phyloP scores from a whole-genome alignment of 371 early-diverging fungal species.

The Rhizopus sp. region DNA sequence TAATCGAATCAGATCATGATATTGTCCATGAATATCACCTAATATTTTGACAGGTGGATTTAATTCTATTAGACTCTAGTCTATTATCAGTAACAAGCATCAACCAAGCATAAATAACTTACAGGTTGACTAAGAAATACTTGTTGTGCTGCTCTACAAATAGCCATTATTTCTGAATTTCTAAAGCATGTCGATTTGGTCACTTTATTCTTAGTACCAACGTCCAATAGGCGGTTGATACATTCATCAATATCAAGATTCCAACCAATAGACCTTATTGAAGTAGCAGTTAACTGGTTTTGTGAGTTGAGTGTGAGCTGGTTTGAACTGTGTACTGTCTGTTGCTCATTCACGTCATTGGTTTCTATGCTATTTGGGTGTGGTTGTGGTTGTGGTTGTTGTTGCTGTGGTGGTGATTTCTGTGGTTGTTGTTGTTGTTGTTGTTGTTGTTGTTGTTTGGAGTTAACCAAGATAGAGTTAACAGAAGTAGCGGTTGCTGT shows the following conservation, averaged over 20 bases:
- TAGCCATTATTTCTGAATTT: slow-evolving; percentile 87
- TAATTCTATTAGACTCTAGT: slow-evolving; percentile 84
- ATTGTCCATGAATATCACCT: slow-evolving; percentile 97
- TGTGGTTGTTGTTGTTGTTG: slow-evolving; percentile 8
- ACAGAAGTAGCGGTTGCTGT: slow-evolving; percentile 48
- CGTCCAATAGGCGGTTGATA: slow-evolving; percentile 78
- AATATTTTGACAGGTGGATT: slow-evolving; percentile 94
- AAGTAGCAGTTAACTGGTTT: slow-evolving; percentile 50
- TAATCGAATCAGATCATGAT: slow-evolving; percentile 84
- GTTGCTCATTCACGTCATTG: slow-evolving; percentile 2
- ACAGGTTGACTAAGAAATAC: slow-evolving; percentile 91
- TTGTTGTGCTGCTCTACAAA: slow-evolving; percentile 89
- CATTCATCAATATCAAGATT: slow-evolving; percentile 86
- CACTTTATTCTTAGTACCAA: slow-evolving; percentile 71
- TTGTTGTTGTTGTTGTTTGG: slow-evolving; percentile 11
- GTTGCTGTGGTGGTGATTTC: too few relatives aligned
- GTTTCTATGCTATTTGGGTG: slow-evolving; percentile 6
- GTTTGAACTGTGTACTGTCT: slow-evolving; percentile 13
- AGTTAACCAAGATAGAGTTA: slow-evolving; percentile 47
- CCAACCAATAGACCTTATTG: slow-evolving; percentile 45
- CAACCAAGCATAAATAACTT: slow-evolving; percentile 9
- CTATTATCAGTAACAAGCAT: background rate
- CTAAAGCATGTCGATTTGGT: slow-evolving; percentile 75
- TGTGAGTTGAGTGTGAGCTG: slow-evolving; percentile 42
- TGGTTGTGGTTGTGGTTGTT: background rate